These are phyloP conservation scores for Alternaria conjuncta DNA, from an alignment of 2,329 filamentous ascomycete genomes.

Conservation along the genomic window DNA sequence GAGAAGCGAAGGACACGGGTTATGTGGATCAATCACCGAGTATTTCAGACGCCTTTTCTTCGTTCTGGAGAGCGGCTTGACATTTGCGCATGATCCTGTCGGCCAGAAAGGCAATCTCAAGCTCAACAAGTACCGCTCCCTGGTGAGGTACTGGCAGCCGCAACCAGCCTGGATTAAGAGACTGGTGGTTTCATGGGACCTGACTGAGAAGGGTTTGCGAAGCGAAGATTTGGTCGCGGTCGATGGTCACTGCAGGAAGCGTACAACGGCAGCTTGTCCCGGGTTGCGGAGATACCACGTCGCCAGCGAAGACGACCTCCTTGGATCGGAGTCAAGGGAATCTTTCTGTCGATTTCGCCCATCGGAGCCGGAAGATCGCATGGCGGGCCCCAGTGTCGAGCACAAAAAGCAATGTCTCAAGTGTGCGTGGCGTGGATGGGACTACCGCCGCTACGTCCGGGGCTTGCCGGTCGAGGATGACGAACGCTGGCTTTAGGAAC, in stretches of 20 bases:
- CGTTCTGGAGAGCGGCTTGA: not conserved
- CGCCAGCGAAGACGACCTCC: not conserved
- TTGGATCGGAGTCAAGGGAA: not conserved
- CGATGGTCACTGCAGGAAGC: not conserved
- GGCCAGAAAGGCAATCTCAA: not conserved
- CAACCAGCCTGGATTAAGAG: not conserved
- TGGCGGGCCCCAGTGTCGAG: not conserved
- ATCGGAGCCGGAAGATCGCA: not conserved
- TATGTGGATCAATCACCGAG: not conserved
- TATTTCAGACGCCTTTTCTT: not conserved
- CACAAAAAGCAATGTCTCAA: conserved; percentile 8
- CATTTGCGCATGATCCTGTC: not conserved
- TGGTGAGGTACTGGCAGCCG: not conserved
- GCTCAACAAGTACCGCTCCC: not conserved
- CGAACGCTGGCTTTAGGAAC: conserved; percentile 1
- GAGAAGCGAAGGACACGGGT: not conserved
- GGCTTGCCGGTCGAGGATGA: not conserved
- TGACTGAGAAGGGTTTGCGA: not conserved
- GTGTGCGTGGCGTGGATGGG: not conserved
- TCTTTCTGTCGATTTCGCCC: not conserved
- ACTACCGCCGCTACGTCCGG: conserved; percentile 5
- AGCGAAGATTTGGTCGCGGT: conserved; percentile 1
- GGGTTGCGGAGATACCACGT: not conserved
- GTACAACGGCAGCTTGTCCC: not conserved
- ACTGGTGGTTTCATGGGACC: conserved; percentile 2